Conservation (phyloP, 257 asterid species). For the Solanum acaule region DNA sequence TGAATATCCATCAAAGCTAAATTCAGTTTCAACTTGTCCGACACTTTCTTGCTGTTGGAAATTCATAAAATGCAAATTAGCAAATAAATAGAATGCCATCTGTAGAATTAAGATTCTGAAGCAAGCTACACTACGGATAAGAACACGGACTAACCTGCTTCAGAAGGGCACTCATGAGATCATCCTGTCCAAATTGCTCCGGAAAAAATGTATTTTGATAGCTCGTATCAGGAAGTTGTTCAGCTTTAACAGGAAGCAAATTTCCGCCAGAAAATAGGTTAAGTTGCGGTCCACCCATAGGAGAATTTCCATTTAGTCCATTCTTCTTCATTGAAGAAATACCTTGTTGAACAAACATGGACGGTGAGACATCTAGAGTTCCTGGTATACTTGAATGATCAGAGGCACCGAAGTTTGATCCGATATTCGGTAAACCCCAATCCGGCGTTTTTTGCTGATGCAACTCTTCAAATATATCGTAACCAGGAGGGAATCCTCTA, state of each 20-base stretch:
- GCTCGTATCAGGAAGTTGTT: slow-evolving; percentile 36
- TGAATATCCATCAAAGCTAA: slow-evolving; percentile 55
- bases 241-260: slow-evolving; percentile 34
- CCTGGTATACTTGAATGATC: slow-evolving; percentile 28
- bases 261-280: slow-evolving; percentile 22
- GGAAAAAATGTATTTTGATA: slow-evolving; percentile 29
- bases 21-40: slow-evolving; percentile 50
- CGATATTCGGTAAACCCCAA: slow-evolving; percentile 43
- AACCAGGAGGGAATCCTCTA: slow-evolving; percentile 31
- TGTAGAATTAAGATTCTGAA: not conserved
- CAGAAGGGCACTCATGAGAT: slow-evolving; percentile 62
- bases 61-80: not conserved
- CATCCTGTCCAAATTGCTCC: slow-evolving; percentile 65
- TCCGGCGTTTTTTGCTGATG: slow-evolving; percentile 42
- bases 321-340: slow-evolving; percentile 29
- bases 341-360: slow-evolving; percentile 35
- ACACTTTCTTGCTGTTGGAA: slow-evolving; percentile 54
- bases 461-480: slow-evolving; percentile 29
- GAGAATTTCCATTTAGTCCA: slow-evolving; percentile 13
- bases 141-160: slow-evolving; percentile 43
- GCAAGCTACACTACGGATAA: not conserved
- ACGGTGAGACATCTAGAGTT: slow-evolving; percentile 20
- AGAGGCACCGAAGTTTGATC: slow-evolving; percentile 24
- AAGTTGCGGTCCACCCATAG: slow-evolving; percentile 18
- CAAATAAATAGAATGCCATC: not conserved